phyloP scores from a whole-genome alignment of 176 grass and related monocot genomes.

The Oryza officinalis region DNA sequence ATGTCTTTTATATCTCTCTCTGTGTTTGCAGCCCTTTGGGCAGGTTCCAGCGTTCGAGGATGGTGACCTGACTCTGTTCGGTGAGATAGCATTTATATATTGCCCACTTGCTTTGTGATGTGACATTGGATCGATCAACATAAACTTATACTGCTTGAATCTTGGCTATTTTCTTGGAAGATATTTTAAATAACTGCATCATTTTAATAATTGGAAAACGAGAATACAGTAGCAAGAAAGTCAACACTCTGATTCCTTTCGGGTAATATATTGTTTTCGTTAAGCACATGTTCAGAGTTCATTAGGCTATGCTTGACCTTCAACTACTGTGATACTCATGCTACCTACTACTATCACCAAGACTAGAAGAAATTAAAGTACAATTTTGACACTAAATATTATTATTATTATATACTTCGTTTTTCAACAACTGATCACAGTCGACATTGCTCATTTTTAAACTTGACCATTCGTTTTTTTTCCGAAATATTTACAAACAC shows the following conservation, averaged over 20 bases:
- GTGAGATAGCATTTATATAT: constrained; percentile 24
- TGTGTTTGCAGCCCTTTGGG: constrained; percentile 44
- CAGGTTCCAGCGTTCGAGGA: constrained; percentile 57
- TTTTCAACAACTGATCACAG: too few relatives aligned
- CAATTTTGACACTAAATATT: not conserved
- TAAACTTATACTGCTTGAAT: not conserved
- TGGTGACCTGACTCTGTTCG: constrained; percentile 39
- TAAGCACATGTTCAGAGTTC: too few relatives aligned
- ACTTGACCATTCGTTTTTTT: too few relatives aligned
- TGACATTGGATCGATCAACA: not conserved
- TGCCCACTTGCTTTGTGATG: not conserved
- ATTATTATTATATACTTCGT: not conserved
- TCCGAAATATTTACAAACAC: too few relatives aligned
- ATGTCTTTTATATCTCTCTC: not conserved
- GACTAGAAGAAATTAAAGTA: not conserved
- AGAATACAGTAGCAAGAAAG: too few relatives aligned
- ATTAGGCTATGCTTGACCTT: not conserved
- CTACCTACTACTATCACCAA: not conserved
- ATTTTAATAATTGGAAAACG: too few relatives aligned
- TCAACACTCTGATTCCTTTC: too few relatives aligned
- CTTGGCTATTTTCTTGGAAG: not conserved
- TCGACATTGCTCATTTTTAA: too few relatives aligned
- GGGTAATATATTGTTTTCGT: too few relatives aligned
- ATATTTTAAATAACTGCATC: too few relatives aligned
- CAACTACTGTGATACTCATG: not conserved